A percentile compares a stretch with the other conserved stretches of the same genome.
Conservation (phyloP, 169 alveolate genomes). For the Cryptosporidium viatorum region DNA sequence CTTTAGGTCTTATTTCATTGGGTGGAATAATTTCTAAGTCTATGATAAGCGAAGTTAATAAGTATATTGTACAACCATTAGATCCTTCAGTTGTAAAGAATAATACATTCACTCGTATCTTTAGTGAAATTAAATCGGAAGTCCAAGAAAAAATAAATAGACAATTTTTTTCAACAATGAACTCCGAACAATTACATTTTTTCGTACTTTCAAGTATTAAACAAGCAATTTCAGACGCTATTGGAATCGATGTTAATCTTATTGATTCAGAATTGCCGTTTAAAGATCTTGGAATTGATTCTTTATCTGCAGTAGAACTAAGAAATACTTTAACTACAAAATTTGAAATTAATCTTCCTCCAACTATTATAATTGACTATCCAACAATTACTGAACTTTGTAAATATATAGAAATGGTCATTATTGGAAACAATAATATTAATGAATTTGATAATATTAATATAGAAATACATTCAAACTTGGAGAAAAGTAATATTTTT, state of each 20-base stretch:
- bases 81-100: slow-evolving; percentile 18
- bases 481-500: slow-evolving; percentile 38
- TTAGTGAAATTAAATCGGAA: slow-evolving; percentile 40
- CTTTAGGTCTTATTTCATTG: slow-evolving; percentile 42
- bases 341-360: slow-evolving; percentile 77
- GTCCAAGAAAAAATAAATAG: neutral
- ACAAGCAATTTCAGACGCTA: slow-evolving; percentile 38
- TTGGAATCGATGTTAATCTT: slow-evolving; percentile 11
- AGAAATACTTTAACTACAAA: slow-evolving; percentile 81
- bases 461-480: neutral
- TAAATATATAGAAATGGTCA: slow-evolving; percentile 49
- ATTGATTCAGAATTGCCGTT: slow-evolving; percentile 76
- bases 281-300: slow-evolving; percentile 85
- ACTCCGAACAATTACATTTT: slow-evolving; percentile 10
- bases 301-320: slow-evolving; percentile 86
- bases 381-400: slow-evolving; percentile 78
- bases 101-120: slow-evolving; percentile 1
- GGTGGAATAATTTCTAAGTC: slow-evolving; percentile 49
- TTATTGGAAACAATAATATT: slow-evolving; percentile 19
- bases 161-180: slow-evolving; percentile 6
- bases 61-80: slow-evolving; percentile 57
- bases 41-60: neutral
- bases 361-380: slow-evolving; percentile 79
- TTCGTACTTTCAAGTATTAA: slow-evolving; percentile 20
- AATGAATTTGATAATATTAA: neutral